Evolutionary conservation across 768 basidiomycete species (phyloP).

Genomic region (Lactarius sanguifluus): DNA sequence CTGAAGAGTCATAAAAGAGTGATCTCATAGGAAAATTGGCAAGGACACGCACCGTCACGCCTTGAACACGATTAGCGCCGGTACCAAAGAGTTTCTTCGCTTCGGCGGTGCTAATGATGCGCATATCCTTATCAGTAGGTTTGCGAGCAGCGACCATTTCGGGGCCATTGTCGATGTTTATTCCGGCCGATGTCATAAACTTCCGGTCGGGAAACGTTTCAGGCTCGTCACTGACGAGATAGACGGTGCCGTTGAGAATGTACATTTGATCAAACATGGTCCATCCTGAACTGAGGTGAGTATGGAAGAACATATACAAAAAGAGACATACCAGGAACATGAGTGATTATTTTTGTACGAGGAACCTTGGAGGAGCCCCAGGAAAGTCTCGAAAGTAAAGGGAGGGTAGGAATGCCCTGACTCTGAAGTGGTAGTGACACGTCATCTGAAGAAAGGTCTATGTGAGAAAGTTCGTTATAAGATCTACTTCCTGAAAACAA

Average conservation of each 20-base stretch:
- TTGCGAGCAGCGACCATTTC: constrained; percentile 57
- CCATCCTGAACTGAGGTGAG: constrained; percentile 58
- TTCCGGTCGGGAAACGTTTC: constrained; percentile 60
- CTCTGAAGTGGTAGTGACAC: background rate
- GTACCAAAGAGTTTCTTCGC: constrained; percentile 70
- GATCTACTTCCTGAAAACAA: constrained; percentile 14
- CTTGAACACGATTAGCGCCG: constrained; percentile 73
- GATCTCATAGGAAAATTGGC: constrained; percentile 12
- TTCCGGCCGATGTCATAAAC: constrained; percentile 70
- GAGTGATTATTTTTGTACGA: constrained; percentile 65
- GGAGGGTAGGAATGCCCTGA: constrained; percentile 18
- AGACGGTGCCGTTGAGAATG: constrained; percentile 76
- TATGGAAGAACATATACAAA: no score
- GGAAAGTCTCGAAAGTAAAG: constrained; percentile 20
- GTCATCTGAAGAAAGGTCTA: constrained; percentile 9
- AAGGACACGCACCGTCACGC: constrained; percentile 57
- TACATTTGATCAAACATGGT: constrained; percentile 86
- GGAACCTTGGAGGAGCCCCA: constrained; percentile 44
- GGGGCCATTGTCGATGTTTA: constrained; percentile 55
- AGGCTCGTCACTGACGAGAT: constrained; percentile 76
- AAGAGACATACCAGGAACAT: constrained; percentile 60
- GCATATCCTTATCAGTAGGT: constrained; percentile 79
- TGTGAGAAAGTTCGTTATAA: background rate
- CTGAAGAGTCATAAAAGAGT: constrained; percentile 36
- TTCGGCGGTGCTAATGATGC: constrained; percentile 64